Evolutionary conservation across 73 alveolate genomes (phyloP), one percentile per base, ranked within the genome.

Genomic region (Paramecium caudatum): DNA sequence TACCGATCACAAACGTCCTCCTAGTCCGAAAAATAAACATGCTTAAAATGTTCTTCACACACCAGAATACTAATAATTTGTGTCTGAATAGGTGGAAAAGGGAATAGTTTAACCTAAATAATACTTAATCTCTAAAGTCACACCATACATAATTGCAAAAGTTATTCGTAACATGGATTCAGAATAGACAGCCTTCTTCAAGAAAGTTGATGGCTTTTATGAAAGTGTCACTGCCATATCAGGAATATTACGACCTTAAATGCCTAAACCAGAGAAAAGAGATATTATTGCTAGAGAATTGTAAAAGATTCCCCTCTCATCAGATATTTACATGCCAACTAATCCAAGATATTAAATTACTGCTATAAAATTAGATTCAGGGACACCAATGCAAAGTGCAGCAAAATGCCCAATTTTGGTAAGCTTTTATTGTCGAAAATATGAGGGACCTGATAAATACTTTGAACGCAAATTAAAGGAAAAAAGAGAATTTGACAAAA

Each of bases 311-410:
- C 94, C 82, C 46, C 93, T 97, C 17, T 94, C 97, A 9, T 95
- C 93, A 49, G 94, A 95, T 85, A 95, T 97, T 2, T 97, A 97
- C 82, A 93, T 97, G 82, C 99, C 99, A 0, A 97, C 99, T 3
- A 97, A 97, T 82, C 98, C 99, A 10, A 87, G 93, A 33, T 97
- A 94, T 87, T 91, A 94, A 48, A 95, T 97, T 46, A 92, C 96
- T 1, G 95, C 97, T n/a, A 97, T 97, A 9, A 95, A 96, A 47
- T 94, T 98, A 49, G 90, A 95, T 33, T 91, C 96, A 37, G 98
- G 99, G 1, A 94, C 96, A 34, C 98, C 99, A 15, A 95, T 97
- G 98, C 93, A 97, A 74, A 94, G 98, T 82, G 99, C 99, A 17
- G 98, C 98, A 43, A 96, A 97, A 74, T 97, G 97, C 25, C 99